These are phyloP conservation scores for Cyamopsis tetragonoloba DNA, from an alignment of 306 rosid species.

Conservation along the genomic window DNA sequence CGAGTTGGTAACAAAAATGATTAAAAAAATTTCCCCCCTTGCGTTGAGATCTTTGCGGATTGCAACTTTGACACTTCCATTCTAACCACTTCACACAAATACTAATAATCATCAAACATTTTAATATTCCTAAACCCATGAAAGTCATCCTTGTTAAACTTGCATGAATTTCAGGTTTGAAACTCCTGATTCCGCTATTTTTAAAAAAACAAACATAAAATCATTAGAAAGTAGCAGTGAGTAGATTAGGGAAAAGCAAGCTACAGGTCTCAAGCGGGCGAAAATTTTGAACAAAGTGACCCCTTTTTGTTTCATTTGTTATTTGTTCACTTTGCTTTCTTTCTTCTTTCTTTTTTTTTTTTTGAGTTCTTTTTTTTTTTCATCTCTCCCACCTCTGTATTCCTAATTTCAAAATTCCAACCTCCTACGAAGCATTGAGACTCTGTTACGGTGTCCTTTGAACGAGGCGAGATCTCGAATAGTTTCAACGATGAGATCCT, in stretches of 20 bases:
- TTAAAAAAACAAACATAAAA: constrained; percentile 23
- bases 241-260: not conserved
- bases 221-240: constrained; percentile 4
- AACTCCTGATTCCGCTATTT: constrained; percentile 16
- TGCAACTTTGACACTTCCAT: constrained; percentile 5
- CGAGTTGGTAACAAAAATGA: constrained; percentile 16
- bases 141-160: constrained; percentile 30
- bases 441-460: constrained; percentile 21
- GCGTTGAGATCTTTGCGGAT: not conserved
- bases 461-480: constrained; percentile 57
- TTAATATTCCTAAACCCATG: not conserved
- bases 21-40: not conserved
- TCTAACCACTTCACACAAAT: not conserved
- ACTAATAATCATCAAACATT: not conserved
- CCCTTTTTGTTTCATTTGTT: too few relatives aligned
- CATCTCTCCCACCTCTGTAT: too few relatives aligned
- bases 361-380: too few relatives aligned
- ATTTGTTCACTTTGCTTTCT: not conserved
- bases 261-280: constrained; percentile 35
- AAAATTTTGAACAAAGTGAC: constrained; percentile 26
- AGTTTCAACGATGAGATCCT: constrained; percentile 78
- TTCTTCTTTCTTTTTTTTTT: not conserved
- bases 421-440: constrained; percentile 54
- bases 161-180: constrained; percentile 37
- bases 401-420: constrained; percentile 61